Evolutionary conservation across 306 rosid genomes (phyloP).

Genomic region (Biancaea sappan): DNA sequence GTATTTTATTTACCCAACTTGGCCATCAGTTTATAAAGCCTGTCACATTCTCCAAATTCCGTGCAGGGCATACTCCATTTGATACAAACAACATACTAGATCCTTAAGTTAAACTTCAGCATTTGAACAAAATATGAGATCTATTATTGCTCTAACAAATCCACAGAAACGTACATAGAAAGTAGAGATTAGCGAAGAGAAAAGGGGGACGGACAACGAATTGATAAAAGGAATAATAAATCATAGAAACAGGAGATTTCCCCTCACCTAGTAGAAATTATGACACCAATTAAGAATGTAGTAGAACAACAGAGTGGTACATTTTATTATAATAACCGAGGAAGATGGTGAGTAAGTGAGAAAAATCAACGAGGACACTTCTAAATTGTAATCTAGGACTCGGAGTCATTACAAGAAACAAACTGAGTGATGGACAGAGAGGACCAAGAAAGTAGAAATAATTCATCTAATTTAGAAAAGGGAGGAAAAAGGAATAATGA

Average conservation of each 20-base stretch:
- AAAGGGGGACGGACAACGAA: neutral
- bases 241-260: neutral
- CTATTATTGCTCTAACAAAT: neutral
- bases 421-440: neutral
- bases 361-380: neutral
- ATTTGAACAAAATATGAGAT: neutral
- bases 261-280: neutral
- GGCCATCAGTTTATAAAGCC: no score
- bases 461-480: neutral
- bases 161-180: neutral
- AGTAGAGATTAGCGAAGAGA: neutral
- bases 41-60: neutral
- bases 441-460: neutral
- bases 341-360: neutral
- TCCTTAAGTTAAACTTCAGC: neutral
- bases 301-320: slow-evolving; percentile 1
- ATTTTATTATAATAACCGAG: neutral
- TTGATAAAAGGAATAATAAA: neutral
- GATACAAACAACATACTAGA: neutral
- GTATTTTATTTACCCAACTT: neutral
- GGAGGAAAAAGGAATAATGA: no score
- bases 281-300: neutral
- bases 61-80: neutral
- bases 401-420: neutral
- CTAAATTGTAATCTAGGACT: neutral